phyloP scores from a whole-genome alignment of 768 basidiomycete genomes.

The Naganishia randhawae region DNA sequence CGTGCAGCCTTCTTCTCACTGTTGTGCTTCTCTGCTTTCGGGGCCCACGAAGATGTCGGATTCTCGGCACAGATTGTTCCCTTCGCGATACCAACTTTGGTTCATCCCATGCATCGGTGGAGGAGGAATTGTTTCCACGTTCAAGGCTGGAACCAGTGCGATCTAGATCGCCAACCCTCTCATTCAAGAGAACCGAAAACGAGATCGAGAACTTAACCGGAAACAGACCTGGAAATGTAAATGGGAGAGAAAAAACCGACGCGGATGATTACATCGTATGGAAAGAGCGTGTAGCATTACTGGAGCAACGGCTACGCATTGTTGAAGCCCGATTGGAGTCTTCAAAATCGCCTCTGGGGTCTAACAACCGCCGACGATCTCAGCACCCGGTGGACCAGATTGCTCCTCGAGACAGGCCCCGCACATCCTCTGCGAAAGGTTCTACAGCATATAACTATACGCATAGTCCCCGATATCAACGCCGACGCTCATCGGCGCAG shows the following conservation, averaged over 20 bases:
- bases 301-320: background rate
- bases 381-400: background rate
- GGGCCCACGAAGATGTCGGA: background rate
- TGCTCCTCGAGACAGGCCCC: background rate
- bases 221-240: background rate
- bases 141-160: background rate
- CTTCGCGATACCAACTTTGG: background rate
- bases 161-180: background rate
- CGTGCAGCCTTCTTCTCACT: background rate
- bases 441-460: background rate
- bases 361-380: background rate
- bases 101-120: too few relatives aligned
- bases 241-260: background rate
- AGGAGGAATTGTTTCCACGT: background rate
- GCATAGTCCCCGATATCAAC: background rate
- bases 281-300: background rate
- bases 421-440: background rate
- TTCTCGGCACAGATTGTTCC: slow-evolving; percentile 7
- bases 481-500: background rate
- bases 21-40: too few relatives aligned
- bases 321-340: background rate
- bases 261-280: background rate
- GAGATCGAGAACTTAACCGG: background rate
- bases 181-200: background rate
- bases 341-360: background rate